Percentiles rank a stretch among this genome's conserved stretches.
Conservation (phyloP, 345 rosid genomes). For the Angophora floribunda region DNA sequence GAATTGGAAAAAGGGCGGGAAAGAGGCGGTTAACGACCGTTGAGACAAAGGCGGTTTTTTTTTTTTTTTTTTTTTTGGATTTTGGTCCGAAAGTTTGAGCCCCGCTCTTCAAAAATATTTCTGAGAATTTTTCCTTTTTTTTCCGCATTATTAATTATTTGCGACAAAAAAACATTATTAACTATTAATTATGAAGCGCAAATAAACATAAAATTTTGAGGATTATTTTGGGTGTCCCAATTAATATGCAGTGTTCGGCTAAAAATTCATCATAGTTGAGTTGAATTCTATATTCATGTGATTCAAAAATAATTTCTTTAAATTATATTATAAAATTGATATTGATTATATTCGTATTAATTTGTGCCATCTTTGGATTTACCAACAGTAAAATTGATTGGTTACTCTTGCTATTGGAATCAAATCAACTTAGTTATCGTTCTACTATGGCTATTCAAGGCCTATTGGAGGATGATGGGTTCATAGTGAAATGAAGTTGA, state of each 20-base stretch:
- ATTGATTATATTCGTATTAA: rapidly evolving
- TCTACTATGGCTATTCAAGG: no score
- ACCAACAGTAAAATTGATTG: not conserved
- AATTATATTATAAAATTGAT: not conserved
- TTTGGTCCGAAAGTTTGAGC: not conserved
- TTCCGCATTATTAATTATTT: not conserved
- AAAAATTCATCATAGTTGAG: rapidly evolving
- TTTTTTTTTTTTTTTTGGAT: not conserved
- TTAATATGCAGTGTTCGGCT: rapidly evolving
- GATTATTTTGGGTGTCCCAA: not conserved
- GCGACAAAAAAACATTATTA: not conserved
- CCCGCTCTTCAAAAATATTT: not conserved
- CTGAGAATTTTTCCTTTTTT: not conserved
- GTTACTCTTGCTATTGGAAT: not conserved
- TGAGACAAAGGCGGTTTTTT: not conserved
- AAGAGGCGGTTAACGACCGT: not conserved
- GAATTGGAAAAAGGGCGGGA: not conserved
- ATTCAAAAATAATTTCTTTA: not conserved
- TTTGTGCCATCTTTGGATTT: not conserved
- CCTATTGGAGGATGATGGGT: no score
- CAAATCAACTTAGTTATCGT: not conserved
- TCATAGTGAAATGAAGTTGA: no score
- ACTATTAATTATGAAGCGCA: not conserved
- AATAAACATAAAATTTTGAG: not conserved
- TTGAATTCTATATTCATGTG: not conserved